Base-by-base conservation (phyloP, 2,329 filamentous ascomycete genomes). In the Exserohilum rostratum region DNA sequence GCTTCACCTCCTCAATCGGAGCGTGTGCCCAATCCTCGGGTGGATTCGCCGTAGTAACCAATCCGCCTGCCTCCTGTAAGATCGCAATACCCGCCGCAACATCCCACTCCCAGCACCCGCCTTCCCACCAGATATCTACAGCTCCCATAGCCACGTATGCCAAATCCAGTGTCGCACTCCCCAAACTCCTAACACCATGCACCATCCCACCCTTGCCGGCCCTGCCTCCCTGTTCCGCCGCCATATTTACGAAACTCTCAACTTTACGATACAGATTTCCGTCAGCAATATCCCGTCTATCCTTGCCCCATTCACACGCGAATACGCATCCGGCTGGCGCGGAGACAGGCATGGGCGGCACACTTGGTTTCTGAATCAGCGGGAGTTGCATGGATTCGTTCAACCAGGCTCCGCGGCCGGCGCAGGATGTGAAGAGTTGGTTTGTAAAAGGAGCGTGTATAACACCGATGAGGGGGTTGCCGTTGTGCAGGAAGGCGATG, bases 81-180 rank as follows among this genome's bases (percentile, higher is more conserved):
- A 92, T 86, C 4, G 87, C 88, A 54, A 91, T 86, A 2, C 89
- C 89, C 11, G 89, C 90, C 1, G 89, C 88, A 3, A 91, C 89
- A 62, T 92, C 90, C 88, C 89, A 92, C 74, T 91, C 90, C 89
- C 89, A 91, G 66, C 88, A 91, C 0, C 89, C 89, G 3, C 88
- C 89, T 69, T 92, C 89, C 89, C 89, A 92, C 89, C 89, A 91
- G 10, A 91, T 90, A 73, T 92, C 89, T 61, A 91, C 87, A 0
- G 85, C 80, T 0, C 89, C 89, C 82, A 89, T 89, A 11, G 90
- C 89, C 9, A 85, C 85, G 70, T 91, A 92, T 0, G 88, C 89
- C 44, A 92, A 74, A 72, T 91, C 89, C 49, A 92, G 69, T 1
- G 89, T 90, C 7, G 89, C 89, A 67, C 87, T 84, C 20, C 89